These are phyloP conservation scores for Serpula lacrymans DNA, from an alignment of 768 basidiomycete species.

Conservation along the genomic window DNA sequence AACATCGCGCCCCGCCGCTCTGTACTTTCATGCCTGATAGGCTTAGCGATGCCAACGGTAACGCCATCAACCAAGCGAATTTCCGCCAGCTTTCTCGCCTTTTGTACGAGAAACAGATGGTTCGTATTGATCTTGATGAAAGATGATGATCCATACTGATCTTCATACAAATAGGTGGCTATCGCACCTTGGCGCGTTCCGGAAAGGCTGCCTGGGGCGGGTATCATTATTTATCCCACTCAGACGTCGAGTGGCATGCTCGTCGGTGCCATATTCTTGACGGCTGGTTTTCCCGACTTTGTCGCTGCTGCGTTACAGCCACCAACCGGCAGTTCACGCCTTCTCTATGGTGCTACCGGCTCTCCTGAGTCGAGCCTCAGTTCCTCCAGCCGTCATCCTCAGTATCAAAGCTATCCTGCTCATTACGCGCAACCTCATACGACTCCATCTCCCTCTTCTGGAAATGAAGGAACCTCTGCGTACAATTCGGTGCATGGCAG, in stretches of 20 bases:
- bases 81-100: conserved; percentile 55
- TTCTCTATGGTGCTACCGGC: no score
- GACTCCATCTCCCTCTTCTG: no score
- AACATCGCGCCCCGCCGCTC: conserved; percentile 37
- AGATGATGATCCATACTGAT: background rate
- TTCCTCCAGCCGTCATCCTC: no score
- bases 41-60: conserved; percentile 44
- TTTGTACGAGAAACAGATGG: conserved; percentile 50
- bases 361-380: no score
- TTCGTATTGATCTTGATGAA: conserved; percentile 16
- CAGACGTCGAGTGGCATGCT: conserved; percentile 49
- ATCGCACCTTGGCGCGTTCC: conserved; percentile 47
- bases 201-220: conserved; percentile 43
- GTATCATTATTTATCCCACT: conserved; percentile 52
- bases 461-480: no score
- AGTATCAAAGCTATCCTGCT: no score
- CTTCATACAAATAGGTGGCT: conserved; percentile 36
- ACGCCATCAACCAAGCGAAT: conserved; percentile 47
- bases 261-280: conserved; percentile 49
- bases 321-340: no score
- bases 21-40: conserved; percentile 66
- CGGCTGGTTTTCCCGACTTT: conserved; percentile 35
- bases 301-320: background rate
- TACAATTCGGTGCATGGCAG: no score
- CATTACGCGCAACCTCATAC: no score